Base-by-base conservation (phyloP, 2,329 filamentous ascomycete species). In the Colletotrichum tanaceti region DNA sequence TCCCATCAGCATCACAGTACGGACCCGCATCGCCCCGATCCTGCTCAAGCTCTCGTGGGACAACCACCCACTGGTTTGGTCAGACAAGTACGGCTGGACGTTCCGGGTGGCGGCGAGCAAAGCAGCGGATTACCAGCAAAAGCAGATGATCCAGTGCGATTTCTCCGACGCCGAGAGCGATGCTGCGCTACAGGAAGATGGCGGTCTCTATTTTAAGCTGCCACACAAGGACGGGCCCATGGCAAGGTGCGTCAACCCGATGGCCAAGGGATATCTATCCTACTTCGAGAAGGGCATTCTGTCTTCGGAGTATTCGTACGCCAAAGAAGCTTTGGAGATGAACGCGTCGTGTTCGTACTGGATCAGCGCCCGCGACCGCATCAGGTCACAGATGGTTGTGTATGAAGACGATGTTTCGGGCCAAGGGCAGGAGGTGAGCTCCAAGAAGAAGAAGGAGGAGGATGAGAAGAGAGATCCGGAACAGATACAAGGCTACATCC, bases 341-440 rank as follows among this genome's bases (percentile, higher is more conserved):
- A 99, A 99, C 74, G 94, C 96, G 0, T 97, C 94, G 0, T 99
- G 97, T 77, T 98, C 95, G 0, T 99, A 99, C 79, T 99, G 97
- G 96, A 98, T 99, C 74, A 97, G 93, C 75, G 94, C 96, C 18
- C 88, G 96, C 70, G 93, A 97, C 75, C 86, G 96, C 58, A 99
- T 99, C 79, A 95, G 84, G 85, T 92, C 91, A n/a, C 96, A 99
- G 76, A 93, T 98, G 86, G 94, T 97, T 2, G 92, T 99, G 1
- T 98, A 97, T 76, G 86, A 94, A 68, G 84, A 90, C 41, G 90
- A 97, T 71, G 69, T 83, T 20, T 71, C 63, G 28, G 44, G n/a
- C 20, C 62, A 72, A 22, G 47, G 32, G 4, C 14, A 39, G 6
- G 24, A 52, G 18, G 61, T 70, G 32, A 14, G 62, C 41, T 66